Percentiles rank a stretch among this genome's conserved stretches.
Evolutionary conservation across 768 basidiomycete genomes (phyloP).

Genomic region (Amyloporia xantha): DNA sequence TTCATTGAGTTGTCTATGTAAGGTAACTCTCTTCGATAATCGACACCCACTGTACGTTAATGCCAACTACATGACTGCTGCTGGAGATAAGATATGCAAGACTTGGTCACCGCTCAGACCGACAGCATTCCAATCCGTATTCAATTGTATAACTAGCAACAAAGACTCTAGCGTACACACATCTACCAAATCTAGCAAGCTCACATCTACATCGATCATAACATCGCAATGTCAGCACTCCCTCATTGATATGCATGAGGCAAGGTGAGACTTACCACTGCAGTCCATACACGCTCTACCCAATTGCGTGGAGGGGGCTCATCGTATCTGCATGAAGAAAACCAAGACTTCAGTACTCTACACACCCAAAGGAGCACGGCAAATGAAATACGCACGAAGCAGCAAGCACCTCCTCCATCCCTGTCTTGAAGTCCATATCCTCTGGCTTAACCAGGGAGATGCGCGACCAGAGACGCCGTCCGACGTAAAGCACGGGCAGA

Average conservation of each 20-base stretch:
- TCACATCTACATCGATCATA: background rate
- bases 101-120: too few species aligned
- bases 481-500: conserved; percentile 42
- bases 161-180: background rate
- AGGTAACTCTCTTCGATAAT: background rate
- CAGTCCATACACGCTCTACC: conserved; percentile 28
- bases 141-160: background rate
- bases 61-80: background rate
- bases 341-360: background rate
- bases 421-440: conserved; percentile 41
- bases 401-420: conserved; percentile 33
- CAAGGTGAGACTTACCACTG: conserved; percentile 20
- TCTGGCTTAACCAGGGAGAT: conserved; percentile 8
- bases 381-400: conserved; percentile 14
- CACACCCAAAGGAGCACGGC: background rate
- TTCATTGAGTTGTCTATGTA: background rate
- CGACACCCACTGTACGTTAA: background rate
- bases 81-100: background rate
- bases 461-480: conserved; percentile 15
- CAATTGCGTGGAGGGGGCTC: conserved; percentile 28
- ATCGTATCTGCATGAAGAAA: conserved; percentile 19
- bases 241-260: background rate
- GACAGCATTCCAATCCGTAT: background rate
- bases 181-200: background rate
- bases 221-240: too few species aligned